Base-by-base conservation (phyloP, 192 early-diverging fungal genomes). In the Entomortierella beljakovae region DNA sequence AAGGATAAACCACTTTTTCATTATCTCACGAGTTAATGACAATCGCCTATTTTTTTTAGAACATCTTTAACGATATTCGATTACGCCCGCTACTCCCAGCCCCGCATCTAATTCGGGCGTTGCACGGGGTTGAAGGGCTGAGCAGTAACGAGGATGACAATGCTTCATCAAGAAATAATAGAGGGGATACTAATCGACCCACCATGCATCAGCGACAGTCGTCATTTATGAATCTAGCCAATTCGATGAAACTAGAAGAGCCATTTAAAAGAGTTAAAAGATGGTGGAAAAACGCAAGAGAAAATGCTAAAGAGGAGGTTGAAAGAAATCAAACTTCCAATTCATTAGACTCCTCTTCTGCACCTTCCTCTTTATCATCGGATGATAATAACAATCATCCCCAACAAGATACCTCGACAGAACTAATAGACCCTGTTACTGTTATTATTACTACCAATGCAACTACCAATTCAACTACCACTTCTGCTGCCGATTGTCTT, bases 41-140 rank as follows among this genome's bases (percentile, higher is more conserved):
- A 38, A 6, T 6, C 37, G 4, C 15, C 20, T 46, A 46, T 46
- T 4, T 46, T 2, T 20, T 11, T 1, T 71, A 80, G 77, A 80
- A 33, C 22, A 80, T 80, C 0, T 80, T 72, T 50, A 61, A 80
- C 13, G 77, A 80, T 57, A 80, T 80, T 20, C 69, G 49, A 18
- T 37, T 63, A 6, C 56, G 52, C 2, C 77, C 77, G 1, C 32
- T 80, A 32, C 70, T 80, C 15, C 77, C 77, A 25, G 64, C 77
- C 0, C 77, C 77, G 2, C 64, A 80, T 53, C 33, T 67, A 10
- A 70, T 80, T 31, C 56, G 63, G 31, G 69, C 70, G 38, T 25
- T 53, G 28, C 51, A 23, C 2, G 28, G 2, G 51, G 51, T 26
- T 28, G 22, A 23, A 6, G 51, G 15, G 23, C 5, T 25, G 23